Base-by-base conservation (phyloP, 768 basidiomycete species). In the Erythrobasidium yunnanense region DNA sequence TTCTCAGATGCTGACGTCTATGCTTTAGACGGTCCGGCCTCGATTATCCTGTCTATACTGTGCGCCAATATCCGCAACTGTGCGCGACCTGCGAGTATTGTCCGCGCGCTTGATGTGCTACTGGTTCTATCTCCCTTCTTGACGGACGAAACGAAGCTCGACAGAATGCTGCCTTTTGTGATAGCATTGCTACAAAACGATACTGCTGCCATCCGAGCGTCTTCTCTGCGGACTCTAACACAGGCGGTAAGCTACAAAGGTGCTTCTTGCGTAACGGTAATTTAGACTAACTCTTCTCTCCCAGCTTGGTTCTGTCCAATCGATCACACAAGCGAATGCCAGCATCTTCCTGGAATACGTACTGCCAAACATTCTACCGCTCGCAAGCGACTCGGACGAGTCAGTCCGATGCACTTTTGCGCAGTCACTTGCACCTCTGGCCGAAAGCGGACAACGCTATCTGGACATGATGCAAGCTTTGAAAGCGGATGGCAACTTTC, bases 331-430 rank as follows among this genome's bases (percentile, higher is more conserved):
- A 0, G 73, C 75, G 1, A 79, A 80, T 68, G 68, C 77, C 7
- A 71, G 88, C 6, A 87, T 96, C 25, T 87, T 97, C 72, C 88
- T 91, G 0, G 92, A 96, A 76, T 99, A 96, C 75, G 87, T 97
- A 70, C 83, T 97, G 29, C 92, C 91, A 0, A 88, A 95, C 73
- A 83, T 90, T 71, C 82, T 83, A 34, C 84, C 89, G 68, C 80
- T 99, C 5, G 82, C 87, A 0, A 81, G 83, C 54, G 95, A 97
- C 73, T 79, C 85, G 0, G 91, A 96, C 70, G 81, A 90, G 0
- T 85, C 85, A n/a, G 85, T 87, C 2, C 80, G 95, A 76, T 76
- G 83, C 76, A 78, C 87, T 76, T 81, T 84, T 79, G 95, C 92
- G 0, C 87, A 89, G 70, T 87, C 86, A 69, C 83, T 97, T 35